These are phyloP conservation scores for Calonectria fujianensis DNA, from an alignment of 2,329 filamentous ascomycete genomes.

Conservation along the genomic window DNA sequence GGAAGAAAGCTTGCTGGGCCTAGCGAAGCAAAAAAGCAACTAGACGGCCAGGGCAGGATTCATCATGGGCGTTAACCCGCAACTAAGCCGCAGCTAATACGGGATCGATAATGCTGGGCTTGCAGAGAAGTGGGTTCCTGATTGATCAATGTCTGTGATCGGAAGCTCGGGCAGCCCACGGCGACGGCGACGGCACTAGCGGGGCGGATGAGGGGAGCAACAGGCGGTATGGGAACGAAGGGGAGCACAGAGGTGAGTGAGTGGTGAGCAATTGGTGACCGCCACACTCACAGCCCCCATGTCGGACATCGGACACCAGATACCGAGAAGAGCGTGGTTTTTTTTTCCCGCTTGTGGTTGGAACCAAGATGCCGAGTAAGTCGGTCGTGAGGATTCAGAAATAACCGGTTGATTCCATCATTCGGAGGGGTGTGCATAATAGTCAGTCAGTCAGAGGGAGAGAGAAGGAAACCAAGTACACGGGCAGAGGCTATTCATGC, in stretches of 20 bases:
- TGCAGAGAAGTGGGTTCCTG: not conserved
- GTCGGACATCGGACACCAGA: constrained; percentile 48
- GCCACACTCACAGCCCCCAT: constrained; percentile 25
- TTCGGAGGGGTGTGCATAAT: constrained; percentile 15
- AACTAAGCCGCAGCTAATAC: constrained; percentile 7
- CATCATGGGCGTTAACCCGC: not conserved
- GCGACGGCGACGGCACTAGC: constrained; percentile 15
- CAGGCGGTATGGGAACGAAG: constrained; percentile 1
- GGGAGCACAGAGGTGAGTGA: constrained; percentile 9
- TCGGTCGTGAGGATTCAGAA: constrained; percentile 21
- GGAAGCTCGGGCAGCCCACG: constrained; percentile 13
- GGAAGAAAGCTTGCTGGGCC: not conserved
- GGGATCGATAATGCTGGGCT: constrained; percentile 10
- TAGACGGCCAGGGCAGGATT: not conserved
- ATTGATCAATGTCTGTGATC: constrained; percentile 2
- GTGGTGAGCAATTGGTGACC: constrained; percentile 21
- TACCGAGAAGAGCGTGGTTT: constrained; percentile 45
- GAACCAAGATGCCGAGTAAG: constrained; percentile 37
- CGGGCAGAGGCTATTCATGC: constrained; percentile 13
- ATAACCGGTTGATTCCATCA: constrained; percentile 29
- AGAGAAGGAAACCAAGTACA: not conserved
- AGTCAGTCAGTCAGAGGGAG: not conserved
- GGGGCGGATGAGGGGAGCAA: constrained; percentile 1
- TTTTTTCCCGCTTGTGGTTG: constrained; percentile 36
- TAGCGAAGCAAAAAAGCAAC: not conserved